Conservation (phyloP, 179 eudicot genomes). For the Silene coronaria region DNA sequence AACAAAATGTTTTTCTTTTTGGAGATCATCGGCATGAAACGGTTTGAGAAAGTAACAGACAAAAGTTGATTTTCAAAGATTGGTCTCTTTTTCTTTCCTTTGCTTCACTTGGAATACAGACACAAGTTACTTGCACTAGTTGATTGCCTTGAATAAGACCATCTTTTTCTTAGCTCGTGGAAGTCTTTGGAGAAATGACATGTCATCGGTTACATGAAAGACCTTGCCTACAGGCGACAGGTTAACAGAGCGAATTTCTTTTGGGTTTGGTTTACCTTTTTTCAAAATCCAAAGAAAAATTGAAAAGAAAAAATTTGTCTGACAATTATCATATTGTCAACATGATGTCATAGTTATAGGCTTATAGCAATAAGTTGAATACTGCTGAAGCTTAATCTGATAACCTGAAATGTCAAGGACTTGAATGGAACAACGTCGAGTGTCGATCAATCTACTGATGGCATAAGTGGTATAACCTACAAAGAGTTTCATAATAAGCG, state of each 20-base stretch:
- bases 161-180: not conserved
- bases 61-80: not conserved
- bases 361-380: not conserved
- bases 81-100: not conserved
- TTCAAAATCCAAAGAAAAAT: too few species aligned
- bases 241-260: not conserved
- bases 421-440: not conserved
- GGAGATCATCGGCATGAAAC: too few species aligned
- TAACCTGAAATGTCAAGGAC: not conserved
- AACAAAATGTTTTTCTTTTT: not conserved
- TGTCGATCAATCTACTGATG: not conserved
- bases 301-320: too few species aligned
- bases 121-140: not conserved
- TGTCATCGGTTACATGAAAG: not conserved
- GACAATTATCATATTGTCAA: too few species aligned
- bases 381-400: not conserved
- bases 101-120: not conserved
- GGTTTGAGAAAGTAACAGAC: not conserved
- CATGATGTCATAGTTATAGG: not conserved
- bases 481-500: not conserved
- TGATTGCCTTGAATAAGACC: not conserved
- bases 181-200: not conserved
- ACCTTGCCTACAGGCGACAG: not conserved
- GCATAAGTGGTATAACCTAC: not conserved
- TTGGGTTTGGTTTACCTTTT: not conserved